Evolutionary conservation across 73 alveolate species (phyloP), one percentile per base, ranked within the genome.

Genomic region (Stentor coeruleus): DNA sequence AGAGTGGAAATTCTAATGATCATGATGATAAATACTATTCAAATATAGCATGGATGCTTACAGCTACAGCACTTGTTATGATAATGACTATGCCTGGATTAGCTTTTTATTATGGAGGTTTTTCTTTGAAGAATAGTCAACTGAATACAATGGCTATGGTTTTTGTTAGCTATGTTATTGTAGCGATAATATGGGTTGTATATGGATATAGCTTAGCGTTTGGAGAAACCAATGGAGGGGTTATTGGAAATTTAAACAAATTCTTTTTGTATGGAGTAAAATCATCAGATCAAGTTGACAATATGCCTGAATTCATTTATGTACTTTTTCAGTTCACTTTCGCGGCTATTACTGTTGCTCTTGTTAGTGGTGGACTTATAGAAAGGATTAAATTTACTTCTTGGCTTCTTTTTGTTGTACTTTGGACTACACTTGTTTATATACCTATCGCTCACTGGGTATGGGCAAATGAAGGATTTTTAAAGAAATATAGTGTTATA

Each of bases 391-490:
- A 49, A 20, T 49, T 49, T 49, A 49, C 28, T 49, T 49, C 66
- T 49, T 49, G 66, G 66, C 28, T 49, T 49, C 20, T 49, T 6
- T 49, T 49, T 49, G 66, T 49, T 6, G 20, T 49, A 11, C 66
- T 49, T 49, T 49, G 66, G 66, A 49, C 66, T 11, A 49, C 28
- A 6, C 66, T 49, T 49, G 66, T 49, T 11, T 49, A 49, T 49
- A 49, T 49, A 11, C 66, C 66, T 20, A 49, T 49, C 66, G 66
- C 66, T 20, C 66, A 49, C 20, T 49, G 66, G 66, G 66, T 49
- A 6, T 49, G 66, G 66, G 28, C 6, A 11, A 6, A 6, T 11
- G 6, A 11, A 49, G 66, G 66, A 11, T 49, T 49, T 49, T 49
- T 49, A 20, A 49, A 49, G 28, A 49, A 49, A 6, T 49, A 20